Percentiles rank a stretch among this genome's conserved stretches.
These are phyloP conservation scores for Naegleria fowleri DNA, from an alignment of 208 protist genomes.

Conservation along the genomic window DNA sequence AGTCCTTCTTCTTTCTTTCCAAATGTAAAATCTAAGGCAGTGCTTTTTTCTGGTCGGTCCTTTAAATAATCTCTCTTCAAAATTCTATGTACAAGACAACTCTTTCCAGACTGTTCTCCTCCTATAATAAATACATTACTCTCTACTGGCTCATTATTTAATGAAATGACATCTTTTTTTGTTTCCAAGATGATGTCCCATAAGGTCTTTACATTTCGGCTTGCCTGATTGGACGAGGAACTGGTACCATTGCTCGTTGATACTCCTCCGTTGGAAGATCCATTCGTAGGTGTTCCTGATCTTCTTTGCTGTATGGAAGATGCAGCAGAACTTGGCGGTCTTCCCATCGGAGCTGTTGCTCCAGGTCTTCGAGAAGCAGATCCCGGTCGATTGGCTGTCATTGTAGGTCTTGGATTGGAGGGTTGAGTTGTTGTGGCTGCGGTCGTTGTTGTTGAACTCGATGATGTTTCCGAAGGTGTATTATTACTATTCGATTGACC, in stretches of 20 bases:
- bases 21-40: constrained; percentile 74
- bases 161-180: background rate
- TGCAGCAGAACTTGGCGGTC: background rate
- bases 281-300: background rate
- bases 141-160: background rate
- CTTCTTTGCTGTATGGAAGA: background rate
- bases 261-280: too few relatives aligned
- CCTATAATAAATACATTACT: background rate
- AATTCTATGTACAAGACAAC: constrained; percentile 63
- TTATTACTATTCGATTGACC: too few relatives aligned
- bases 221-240: background rate
- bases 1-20: constrained; percentile 66
- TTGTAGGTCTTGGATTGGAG: background rate
- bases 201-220: background rate
- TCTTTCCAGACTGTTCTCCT: constrained; percentile 57
- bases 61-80: constrained; percentile 38
- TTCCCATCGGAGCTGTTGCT: background rate
- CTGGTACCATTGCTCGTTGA: background rate
- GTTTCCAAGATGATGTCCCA: background rate
- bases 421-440: too few relatives aligned
- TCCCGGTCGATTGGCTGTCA: background rate
- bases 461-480: too few relatives aligned
- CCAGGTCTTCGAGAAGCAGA: background rate
- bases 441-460: too few relatives aligned
- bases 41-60: constrained; percentile 62